These are phyloP conservation scores for Boletus pseudo-olivaceus DNA, from an alignment of 768 basidiomycete genomes.

Conservation along the genomic window DNA sequence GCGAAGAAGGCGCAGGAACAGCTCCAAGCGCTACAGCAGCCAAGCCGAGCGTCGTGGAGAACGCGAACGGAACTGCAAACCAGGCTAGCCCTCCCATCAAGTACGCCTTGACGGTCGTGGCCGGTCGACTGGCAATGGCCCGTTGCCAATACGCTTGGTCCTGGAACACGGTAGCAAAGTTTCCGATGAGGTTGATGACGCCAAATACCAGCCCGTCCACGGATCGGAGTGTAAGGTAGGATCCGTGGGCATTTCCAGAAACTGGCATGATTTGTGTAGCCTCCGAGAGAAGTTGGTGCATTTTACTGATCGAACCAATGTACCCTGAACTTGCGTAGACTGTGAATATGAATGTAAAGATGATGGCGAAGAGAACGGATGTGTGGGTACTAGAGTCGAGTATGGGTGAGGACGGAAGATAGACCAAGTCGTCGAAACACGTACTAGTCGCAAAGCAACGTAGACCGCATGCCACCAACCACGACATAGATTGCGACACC, in stretches of 20 bases:
- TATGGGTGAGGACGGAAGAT: not conserved
- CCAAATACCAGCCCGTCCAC: conserved; percentile 77
- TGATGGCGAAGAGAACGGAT: conserved; percentile 80
- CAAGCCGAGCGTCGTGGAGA: conserved; percentile 86
- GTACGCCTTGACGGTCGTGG: conserved; percentile 87
- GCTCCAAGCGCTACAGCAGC: conserved; percentile 78
- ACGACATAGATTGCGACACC: conserved; percentile 88
- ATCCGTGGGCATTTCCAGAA: conserved; percentile 77
- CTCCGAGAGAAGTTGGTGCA: conserved; percentile 75
- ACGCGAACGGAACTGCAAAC: conserved; percentile 86
- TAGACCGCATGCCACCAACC: conserved; percentile 84
- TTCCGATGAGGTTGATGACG: conserved; percentile 84
- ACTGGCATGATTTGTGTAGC: conserved; percentile 59
- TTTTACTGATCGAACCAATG: conserved; percentile 73
- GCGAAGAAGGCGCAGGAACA: conserved; percentile 29
- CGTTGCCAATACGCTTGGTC: conserved; percentile 89
- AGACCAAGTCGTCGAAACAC: conserved; percentile 22
- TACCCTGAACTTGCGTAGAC: conserved; percentile 77
- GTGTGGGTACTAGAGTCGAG: conserved; percentile 68
- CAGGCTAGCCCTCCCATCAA: conserved; percentile 86
- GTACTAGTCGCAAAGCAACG: conserved; percentile 82
- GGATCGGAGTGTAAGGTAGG: conserved; percentile 81
- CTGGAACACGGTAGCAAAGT: conserved; percentile 66
- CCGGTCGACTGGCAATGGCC: conserved; percentile 83
- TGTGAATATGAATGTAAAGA: conserved; percentile 72